Conservation (phyloP, 495 filamentous ascomycete genomes). For the Wilcoxina mikolae region DNA sequence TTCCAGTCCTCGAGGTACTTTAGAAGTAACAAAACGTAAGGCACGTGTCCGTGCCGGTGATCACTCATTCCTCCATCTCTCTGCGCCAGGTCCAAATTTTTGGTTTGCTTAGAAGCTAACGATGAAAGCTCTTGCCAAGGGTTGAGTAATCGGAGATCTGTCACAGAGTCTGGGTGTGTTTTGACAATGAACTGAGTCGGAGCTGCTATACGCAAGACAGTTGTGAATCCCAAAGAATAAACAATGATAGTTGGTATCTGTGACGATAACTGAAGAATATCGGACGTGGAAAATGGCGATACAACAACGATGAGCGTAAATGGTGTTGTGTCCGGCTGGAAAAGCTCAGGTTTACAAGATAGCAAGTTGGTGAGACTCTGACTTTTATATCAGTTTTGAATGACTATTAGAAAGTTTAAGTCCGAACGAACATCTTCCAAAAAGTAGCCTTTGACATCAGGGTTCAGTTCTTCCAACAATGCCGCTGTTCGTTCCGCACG, state of each 20-base stretch:
- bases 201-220: conserved; percentile 38
- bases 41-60: conserved; percentile 84
- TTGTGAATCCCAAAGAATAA: conserved; percentile 78
- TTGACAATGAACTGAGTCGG: conserved; percentile 75
- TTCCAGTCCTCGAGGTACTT: conserved; percentile 83
- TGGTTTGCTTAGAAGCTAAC: conserved; percentile 47
- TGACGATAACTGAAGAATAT: conserved; percentile 29
- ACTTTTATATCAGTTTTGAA: neutral
- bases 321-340: conserved; percentile 41
- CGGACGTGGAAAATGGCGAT: conserved; percentile 18
- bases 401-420: neutral
- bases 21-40: conserved; percentile 70
- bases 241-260: conserved; percentile 57
- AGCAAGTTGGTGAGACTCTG: conserved; percentile 20
- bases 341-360: conserved; percentile 36
- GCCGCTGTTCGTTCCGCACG: conserved; percentile 63
- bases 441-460: conserved; percentile 68
- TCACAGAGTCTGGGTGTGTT: conserved; percentile 80
- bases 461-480: conserved; percentile 77
- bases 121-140: conserved; percentile 74
- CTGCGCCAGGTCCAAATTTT: conserved; percentile 42
- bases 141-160: conserved; percentile 69
- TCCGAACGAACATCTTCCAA: conserved; percentile 35
- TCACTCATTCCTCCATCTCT: conserved; percentile 40
- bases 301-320: conserved; percentile 25